These are phyloP conservation scores for Neurospora sp. DNA, from an alignment of 495 filamentous ascomycete species.

Conservation along the genomic window DNA sequence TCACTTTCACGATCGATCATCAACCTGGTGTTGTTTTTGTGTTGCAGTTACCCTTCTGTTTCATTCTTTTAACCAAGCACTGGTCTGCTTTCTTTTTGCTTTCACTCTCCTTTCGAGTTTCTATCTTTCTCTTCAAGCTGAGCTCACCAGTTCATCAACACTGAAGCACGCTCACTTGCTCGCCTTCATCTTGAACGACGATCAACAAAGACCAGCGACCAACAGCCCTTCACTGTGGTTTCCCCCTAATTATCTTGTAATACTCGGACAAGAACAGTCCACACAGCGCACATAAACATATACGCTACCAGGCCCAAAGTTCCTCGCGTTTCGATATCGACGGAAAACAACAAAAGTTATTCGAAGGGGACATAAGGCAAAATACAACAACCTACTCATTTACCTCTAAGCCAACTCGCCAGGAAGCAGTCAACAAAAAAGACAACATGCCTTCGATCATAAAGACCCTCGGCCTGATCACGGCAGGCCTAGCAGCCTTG, in stretches of 20 bases:
- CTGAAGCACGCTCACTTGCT: background rate
- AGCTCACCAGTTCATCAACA: slow-evolving; percentile 1
- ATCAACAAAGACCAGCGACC: background rate
- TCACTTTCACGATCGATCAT: background rate
- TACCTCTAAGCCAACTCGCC: background rate
- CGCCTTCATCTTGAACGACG: background rate
- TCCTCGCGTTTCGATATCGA: slow-evolving; percentile 14
- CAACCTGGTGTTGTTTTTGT: slow-evolving; percentile 16
- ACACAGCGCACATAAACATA: background rate
- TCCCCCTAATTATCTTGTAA: slow-evolving; percentile 32
- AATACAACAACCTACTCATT: slow-evolving; percentile 2
- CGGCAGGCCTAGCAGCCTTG: slow-evolving; percentile 35
- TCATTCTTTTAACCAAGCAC: slow-evolving; percentile 32
- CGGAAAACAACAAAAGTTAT: background rate
- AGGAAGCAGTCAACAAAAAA: slow-evolving; percentile 3
- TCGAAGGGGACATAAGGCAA: background rate
- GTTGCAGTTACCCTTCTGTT: slow-evolving; percentile 21
- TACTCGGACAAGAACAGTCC: slow-evolving; percentile 12
- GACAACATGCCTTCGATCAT: slow-evolving; percentile 36
- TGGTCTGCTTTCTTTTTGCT: slow-evolving; percentile 36
- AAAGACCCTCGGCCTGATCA: slow-evolving; percentile 32
- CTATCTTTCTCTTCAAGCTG: slow-evolving; percentile 9
- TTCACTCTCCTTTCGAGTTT: slow-evolving; percentile 28
- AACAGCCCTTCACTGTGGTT: background rate
- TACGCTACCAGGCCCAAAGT: slow-evolving; percentile 25